phyloP scores from a whole-genome alignment of 202 grass and related monocot species.

The Saccharum hybrid region DNA sequence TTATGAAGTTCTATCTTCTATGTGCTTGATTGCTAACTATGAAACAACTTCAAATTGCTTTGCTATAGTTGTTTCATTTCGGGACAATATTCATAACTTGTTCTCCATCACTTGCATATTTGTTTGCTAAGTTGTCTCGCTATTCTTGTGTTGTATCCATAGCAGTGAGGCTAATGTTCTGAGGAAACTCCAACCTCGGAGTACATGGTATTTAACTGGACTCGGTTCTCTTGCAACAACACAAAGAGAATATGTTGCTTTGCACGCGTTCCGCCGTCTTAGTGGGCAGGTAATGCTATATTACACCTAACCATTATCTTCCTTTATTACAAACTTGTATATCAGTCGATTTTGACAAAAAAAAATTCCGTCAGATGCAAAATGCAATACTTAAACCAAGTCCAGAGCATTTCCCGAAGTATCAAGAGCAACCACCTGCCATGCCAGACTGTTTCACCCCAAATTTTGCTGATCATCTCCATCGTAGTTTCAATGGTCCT shows the following conservation, averaged over 20 bases:
- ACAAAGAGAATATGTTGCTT: constrained; percentile 91
- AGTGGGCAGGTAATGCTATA: constrained; percentile 70
- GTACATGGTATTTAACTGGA: constrained; percentile 79
- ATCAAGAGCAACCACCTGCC: constrained; percentile 85
- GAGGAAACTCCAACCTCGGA: constrained; percentile 82
- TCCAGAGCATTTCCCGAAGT: constrained; percentile 96
- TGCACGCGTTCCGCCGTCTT: constrained; percentile 93
- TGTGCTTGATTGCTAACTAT: background rate
- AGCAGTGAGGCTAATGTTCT: constrained; percentile 77
- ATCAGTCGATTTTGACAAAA: constrained; percentile 32
- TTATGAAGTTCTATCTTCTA: background rate
- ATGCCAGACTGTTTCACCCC: constrained; percentile 97
- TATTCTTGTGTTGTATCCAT: constrained; percentile 13
- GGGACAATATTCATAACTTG: constrained; percentile 3
- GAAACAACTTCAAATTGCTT: constrained; percentile 14
- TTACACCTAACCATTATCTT: constrained; percentile 13
- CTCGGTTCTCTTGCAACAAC: constrained; percentile 97
- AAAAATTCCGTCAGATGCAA: constrained; percentile 75
- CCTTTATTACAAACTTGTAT: constrained; percentile 28
- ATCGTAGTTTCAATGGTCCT: constrained; percentile 83
- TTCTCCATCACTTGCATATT: constrained; percentile 14
- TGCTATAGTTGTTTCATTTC: constrained; percentile 20
- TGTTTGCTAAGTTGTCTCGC: constrained; percentile 14
- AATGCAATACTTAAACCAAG: constrained; percentile 96
- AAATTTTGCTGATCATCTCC: constrained; percentile 86